Base-by-base conservation (phyloP, 805 yeast species). In the Kodamaea neixiangensis region DNA sequence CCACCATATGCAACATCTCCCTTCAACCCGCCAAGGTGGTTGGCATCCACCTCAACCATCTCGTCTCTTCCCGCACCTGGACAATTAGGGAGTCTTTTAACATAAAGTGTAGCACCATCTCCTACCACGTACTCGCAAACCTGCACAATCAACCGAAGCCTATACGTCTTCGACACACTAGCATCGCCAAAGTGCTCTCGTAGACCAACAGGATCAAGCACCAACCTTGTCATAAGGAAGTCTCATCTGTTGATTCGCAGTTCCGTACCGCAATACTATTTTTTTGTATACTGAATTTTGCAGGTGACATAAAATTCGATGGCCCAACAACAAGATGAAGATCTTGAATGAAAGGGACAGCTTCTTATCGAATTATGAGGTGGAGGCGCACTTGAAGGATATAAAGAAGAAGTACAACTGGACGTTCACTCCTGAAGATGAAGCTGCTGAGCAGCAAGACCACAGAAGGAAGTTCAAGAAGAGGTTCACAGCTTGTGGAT, bases 321-420 rank as follows among this genome's bases (percentile, higher is more conserved):
- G 38, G 31, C 7, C 31, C 11, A 25, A 40, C 18, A 25, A 38
- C 48, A 37, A 9, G 40, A 56, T 56, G 59, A 54, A 82, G 73
- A 68, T 83, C 42, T 74, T 78, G 47, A 72, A 67, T 20, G 68
- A 74, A 38, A 67, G 90, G 51, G 86, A 82, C 42, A 76, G 79
- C 50, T 73, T 87, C 51, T 69, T 87, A 33, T 79, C 89, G 42
- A 83, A 87, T 62, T 79, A 68, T 54, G 94, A 87, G 65, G 91
- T 87, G 1, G 68, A 74, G 41, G 69, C 74, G 45, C 87, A 84
- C 53, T 64, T 87, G 37, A 64, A 68, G 10, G 79, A 68, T 10
- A 68, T 80, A 11, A 82, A 82, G 58, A 64, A 62, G 39, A 72
- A 68, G 48, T 73, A 78, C 58, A 71, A 68, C 50, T 80, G 83